These are phyloP conservation scores for Hanseniaspora nectarophila DNA, from an alignment of 805 yeast species.

Conservation along the genomic window DNA sequence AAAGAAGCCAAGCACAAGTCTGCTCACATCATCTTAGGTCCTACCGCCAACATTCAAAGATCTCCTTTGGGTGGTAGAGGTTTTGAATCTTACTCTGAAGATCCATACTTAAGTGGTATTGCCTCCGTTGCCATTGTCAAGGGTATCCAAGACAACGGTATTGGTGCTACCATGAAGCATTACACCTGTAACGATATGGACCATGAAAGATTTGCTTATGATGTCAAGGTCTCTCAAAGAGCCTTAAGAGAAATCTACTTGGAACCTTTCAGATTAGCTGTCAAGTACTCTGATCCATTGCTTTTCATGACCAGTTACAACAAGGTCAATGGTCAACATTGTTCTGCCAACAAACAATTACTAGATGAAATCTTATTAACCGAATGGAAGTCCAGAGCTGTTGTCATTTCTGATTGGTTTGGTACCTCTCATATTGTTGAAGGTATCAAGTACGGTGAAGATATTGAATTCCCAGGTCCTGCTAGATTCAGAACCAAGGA, in stretches of 20 bases:
- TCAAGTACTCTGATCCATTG: slow-evolving; percentile 40
- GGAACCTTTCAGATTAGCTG: slow-evolving; percentile 51
- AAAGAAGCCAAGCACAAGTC: slow-evolving; percentile 43
- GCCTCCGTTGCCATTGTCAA: slow-evolving; percentile 38
- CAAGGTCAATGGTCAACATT: slow-evolving; percentile 51
- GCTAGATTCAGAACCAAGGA: slow-evolving; percentile 33
- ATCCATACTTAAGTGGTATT: slow-evolving; percentile 40
- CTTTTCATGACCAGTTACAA: slow-evolving; percentile 54
- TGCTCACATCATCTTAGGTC: slow-evolving; percentile 40
- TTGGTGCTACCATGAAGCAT: slow-evolving; percentile 51
- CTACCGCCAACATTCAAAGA: slow-evolving; percentile 43
- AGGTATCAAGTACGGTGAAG: slow-evolving; percentile 44
- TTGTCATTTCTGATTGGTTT: slow-evolving; percentile 53
- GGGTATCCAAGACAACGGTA: slow-evolving; percentile 43
- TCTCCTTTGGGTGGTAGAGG: slow-evolving; percentile 53
- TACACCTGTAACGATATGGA: slow-evolving; percentile 54
- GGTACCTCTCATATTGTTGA: slow-evolving; percentile 42
- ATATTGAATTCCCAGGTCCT: slow-evolving; percentile 60
- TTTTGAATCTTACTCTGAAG: slow-evolving; percentile 52
- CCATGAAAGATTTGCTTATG: slow-evolving; percentile 39
- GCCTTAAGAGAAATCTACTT: slow-evolving; percentile 56
- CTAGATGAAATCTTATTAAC: slow-evolving; percentile 37
- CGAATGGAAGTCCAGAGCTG: slow-evolving; percentile 50
- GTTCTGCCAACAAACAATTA: slow-evolving; percentile 35
- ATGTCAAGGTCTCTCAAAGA: slow-evolving; percentile 43